Conservation (phyloP, 768 basidiomycete genomes). For the Suillus subalutaceus region DNA sequence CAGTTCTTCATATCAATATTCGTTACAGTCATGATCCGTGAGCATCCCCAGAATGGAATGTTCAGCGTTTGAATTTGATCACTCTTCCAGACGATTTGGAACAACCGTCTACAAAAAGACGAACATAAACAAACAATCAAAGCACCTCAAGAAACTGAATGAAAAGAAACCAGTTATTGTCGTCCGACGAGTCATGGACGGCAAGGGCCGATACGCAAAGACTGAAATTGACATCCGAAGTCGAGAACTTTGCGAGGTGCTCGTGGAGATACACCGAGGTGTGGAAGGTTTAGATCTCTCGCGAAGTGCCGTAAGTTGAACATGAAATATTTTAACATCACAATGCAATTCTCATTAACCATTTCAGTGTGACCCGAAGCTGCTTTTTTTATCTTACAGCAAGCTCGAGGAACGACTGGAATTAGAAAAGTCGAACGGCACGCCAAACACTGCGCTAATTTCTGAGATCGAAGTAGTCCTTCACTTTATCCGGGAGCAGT, state of each 20-base stretch:
- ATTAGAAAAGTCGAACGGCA: neutral
- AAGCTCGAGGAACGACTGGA: neutral
- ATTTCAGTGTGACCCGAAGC: neutral
- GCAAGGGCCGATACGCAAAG: neutral
- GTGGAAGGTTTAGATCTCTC: neutral
- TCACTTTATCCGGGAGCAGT: neutral
- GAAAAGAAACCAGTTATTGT: neutral
- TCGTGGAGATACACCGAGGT: neutral
- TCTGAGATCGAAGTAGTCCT: neutral
- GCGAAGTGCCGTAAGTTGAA: neutral
- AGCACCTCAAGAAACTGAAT: neutral
- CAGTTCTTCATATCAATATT: neutral
- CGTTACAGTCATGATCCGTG: neutral
- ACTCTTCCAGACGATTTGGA: neutral
- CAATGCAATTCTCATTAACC: neutral
- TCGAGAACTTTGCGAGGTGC: neutral
- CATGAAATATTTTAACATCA: neutral
- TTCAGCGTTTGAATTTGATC: neutral
- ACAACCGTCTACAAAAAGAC: neutral
- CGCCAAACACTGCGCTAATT: neutral
- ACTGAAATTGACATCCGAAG: constrained; percentile 1
- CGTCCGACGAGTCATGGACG: neutral
- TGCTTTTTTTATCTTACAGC: neutral
- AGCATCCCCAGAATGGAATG: neutral
- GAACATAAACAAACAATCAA: neutral